Percentiles rank a stretch among this genome's conserved stretches.
Conservation (phyloP, 1,284 basidiomycete genomes). For the Moesziomyces parantarcticus region DNA sequence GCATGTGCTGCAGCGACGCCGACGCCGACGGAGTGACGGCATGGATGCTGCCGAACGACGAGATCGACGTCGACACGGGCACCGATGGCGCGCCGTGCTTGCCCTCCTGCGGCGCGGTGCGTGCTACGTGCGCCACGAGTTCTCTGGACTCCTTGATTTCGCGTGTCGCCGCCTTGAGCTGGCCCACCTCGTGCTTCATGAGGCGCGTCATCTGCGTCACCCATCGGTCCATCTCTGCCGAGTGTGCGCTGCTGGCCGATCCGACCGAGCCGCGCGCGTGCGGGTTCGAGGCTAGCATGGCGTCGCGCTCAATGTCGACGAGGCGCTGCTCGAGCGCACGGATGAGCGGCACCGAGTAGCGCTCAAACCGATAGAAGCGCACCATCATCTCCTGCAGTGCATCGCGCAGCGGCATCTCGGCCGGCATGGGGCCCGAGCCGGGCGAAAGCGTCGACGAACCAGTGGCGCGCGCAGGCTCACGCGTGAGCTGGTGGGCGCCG, state of each 20-base stretch:
- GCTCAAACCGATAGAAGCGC: slow-evolving; percentile 67
- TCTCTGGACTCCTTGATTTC: slow-evolving; percentile 57
- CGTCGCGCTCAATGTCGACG: slow-evolving; percentile 64
- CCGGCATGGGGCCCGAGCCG: slow-evolving; percentile 50
- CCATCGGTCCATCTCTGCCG: slow-evolving; percentile 61
- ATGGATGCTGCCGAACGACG: slow-evolving; percentile 26
- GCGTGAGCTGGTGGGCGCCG: slow-evolving; percentile 40
- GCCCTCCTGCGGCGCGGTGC: background rate
- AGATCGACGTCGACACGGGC: slow-evolving; percentile 14
- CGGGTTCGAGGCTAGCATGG: slow-evolving; percentile 53
- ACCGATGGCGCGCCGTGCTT: background rate
- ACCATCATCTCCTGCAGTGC: slow-evolving; percentile 66
- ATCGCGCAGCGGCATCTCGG: slow-evolving; percentile 50
- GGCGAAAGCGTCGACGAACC: slow-evolving; percentile 45
- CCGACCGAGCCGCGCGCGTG: slow-evolving; percentile 16
- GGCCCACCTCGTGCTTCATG: slow-evolving; percentile 66
- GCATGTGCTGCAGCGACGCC: slow-evolving; percentile 15
- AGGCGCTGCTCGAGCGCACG: slow-evolving; percentile 62
- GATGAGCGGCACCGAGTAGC: slow-evolving; percentile 64
- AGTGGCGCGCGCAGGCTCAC: slow-evolving; percentile 14
- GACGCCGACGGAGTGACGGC: slow-evolving; percentile 27
- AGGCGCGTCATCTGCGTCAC: slow-evolving; percentile 63
- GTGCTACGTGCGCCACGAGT: slow-evolving; percentile 40
- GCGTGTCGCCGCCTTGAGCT: slow-evolving; percentile 56
- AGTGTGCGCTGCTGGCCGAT: slow-evolving; percentile 14